phyloP scores from a whole-genome alignment of 2,329 filamentous ascomycete genomes.

The Microdochium trichocladiopsis region DNA sequence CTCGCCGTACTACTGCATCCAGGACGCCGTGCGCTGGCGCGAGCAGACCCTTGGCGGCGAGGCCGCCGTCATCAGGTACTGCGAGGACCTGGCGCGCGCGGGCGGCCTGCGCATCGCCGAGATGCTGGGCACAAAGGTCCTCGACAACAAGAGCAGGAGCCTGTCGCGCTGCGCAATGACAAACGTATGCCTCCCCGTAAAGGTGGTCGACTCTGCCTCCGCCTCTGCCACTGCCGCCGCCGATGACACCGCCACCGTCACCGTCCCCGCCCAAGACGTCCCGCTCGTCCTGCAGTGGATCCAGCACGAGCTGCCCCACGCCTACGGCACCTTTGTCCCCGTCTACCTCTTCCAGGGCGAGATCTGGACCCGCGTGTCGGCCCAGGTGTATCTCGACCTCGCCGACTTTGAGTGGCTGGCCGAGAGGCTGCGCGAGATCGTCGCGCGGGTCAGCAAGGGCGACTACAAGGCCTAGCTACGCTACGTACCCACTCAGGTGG shows the following conservation, averaged over 20 bases:
- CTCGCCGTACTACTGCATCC: conserved; percentile 63
- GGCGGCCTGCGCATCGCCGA: conserved; percentile 56
- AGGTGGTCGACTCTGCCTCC: conserved; percentile 10
- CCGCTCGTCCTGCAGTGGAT: conserved; percentile 49
- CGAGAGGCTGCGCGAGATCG: conserved; percentile 43
- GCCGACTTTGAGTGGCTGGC: conserved; percentile 71
- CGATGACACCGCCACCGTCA: conserved; percentile 8
- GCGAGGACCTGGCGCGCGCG: conserved; percentile 51
- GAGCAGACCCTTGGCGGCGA: conserved; percentile 66
- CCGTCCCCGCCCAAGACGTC: conserved; percentile 5
- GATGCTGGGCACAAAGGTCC: conserved; percentile 60
- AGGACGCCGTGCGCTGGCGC: conserved; percentile 66
- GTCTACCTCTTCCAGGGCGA: conserved; percentile 52
- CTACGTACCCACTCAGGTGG: too few species aligned
- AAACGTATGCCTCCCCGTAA: conserved; percentile 68
- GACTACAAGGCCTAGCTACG: conserved; percentile 11
- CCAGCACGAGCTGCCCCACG: conserved; percentile 38
- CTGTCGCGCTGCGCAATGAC: conserved; percentile 62
- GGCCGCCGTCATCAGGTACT: conserved; percentile 57
- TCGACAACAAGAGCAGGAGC: conserved; percentile 59
- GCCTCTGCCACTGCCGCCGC: conserved; percentile 5
- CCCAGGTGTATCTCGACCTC: conserved; percentile 76
- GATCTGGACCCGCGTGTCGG: conserved; percentile 69
- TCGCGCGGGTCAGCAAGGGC: conserved; percentile 28
- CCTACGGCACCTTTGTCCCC: conserved; percentile 67